These are phyloP conservation scores for Thecamonas trahens DNA, from an alignment of 78 protist genomes.

Conservation along the genomic window DNA sequence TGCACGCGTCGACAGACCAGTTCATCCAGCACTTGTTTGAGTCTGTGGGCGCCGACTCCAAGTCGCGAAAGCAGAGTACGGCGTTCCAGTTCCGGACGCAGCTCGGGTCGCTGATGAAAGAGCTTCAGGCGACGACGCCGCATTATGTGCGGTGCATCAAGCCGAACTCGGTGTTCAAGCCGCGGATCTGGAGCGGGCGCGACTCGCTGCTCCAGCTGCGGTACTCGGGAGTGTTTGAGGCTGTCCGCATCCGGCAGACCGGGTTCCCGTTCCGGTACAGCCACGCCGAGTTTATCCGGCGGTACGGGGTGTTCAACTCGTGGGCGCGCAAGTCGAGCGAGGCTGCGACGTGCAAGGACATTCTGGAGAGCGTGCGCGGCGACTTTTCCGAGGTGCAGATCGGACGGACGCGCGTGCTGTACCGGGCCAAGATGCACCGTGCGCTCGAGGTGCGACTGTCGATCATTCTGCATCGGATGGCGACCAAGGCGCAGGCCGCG, in stretches of 20 bases:
- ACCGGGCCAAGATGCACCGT: too few species aligned
- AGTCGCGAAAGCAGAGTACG: too few species aligned
- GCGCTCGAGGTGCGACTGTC: too few species aligned
- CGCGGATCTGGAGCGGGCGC: too few species aligned
- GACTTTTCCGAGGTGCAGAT: too few species aligned
- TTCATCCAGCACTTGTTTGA: background rate
- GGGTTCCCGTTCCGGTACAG: constrained; percentile 76
- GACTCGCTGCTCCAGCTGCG: constrained; percentile 58
- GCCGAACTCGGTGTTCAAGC: constrained; percentile 65
- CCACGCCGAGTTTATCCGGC: constrained; percentile 50
- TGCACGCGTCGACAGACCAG: background rate
- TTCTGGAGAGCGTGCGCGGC: too few species aligned
- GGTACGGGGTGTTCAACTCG: constrained; percentile 27
- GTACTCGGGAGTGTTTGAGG: constrained; percentile 64
- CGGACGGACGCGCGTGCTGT: too few species aligned
- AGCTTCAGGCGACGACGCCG: too few species aligned
- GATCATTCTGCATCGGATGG: too few species aligned
- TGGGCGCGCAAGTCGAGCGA: too few species aligned
- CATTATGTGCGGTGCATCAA: constrained; percentile 86
- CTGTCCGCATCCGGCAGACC: constrained; percentile 68
- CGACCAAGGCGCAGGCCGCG: too few species aligned
- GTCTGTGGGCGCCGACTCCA: background rate
- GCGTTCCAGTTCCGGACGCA: constrained; percentile 22
- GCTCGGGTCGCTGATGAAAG: constrained; percentile 38
- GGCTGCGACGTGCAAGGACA: too few species aligned